A percentile compares a stretch with the other conserved stretches of the same genome.
Conservation (phyloP, 331 rosid genomes). For the Erythrophleum ivorense region DNA sequence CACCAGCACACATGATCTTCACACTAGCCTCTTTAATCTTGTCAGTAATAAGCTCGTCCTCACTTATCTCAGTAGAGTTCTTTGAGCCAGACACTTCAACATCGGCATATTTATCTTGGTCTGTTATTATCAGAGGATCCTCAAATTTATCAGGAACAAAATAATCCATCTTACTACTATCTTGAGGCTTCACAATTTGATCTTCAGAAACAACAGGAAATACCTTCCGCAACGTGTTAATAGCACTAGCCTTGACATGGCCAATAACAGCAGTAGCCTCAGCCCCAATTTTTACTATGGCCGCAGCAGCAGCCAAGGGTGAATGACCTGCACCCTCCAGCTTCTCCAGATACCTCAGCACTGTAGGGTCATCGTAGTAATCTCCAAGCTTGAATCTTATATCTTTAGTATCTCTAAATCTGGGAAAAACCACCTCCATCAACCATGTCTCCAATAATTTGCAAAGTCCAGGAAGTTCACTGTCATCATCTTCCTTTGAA, state of each 20-base stretch:
- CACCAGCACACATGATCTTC: constrained; percentile 89
- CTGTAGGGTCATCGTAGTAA: constrained; percentile 89
- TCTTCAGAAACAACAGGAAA: constrained; percentile 68
- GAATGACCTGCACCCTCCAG: constrained; percentile 80
- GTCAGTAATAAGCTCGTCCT: constrained; percentile 60
- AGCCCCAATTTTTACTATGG: constrained; percentile 89
- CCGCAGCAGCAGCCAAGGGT: constrained; percentile 98
- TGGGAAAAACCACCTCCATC: constrained; percentile 90
- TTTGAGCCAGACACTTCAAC: constrained; percentile 57
- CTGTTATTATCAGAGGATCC: constrained; percentile 50
- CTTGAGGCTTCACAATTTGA: constrained; percentile 48
- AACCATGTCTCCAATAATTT: constrained; percentile 90
- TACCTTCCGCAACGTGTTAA: constrained; percentile 82
- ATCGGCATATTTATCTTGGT: constrained; percentile 49
- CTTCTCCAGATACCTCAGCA: constrained; percentile 84
- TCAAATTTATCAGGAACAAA: constrained; percentile 52
- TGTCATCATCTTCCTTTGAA: constrained; percentile 73
- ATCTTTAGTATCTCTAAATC: constrained; percentile 85
- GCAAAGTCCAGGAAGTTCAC: constrained; percentile 95
- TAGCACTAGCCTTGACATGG: constrained; percentile 81
- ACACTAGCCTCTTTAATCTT: constrained; percentile 77
- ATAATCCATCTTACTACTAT: constrained; percentile 53
- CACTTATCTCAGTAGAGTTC: constrained; percentile 42
- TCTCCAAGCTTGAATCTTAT: constrained; percentile 82
- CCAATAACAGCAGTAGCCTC: constrained; percentile 95